These are phyloP conservation scores for Paecilomyces fulvus DNA, from an alignment of 2,329 filamentous ascomycete genomes.

Conservation along the genomic window DNA sequence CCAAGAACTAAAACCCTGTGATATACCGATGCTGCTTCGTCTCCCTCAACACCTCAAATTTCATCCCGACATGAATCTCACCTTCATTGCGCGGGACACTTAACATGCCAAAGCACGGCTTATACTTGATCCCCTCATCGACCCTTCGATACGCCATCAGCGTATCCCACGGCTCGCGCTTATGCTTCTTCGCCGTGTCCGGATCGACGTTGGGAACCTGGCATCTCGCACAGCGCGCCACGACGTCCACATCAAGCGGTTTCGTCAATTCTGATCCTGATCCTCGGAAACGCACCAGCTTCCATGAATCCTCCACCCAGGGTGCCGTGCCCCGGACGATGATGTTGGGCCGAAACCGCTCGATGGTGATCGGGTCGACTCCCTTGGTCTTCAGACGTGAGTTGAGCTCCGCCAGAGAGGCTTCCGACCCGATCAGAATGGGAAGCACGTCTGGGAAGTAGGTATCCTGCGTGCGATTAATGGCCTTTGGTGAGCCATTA, in stretches of 20 bases:
- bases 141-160: conserved; percentile 53
- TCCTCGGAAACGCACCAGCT: conserved; percentile 38
- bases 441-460: conserved; percentile 55
- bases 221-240: conserved; percentile 52
- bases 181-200: conserved; percentile 51
- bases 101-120: conserved; percentile 61
- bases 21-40: conserved; percentile 51
- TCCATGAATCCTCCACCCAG: conserved; percentile 59
- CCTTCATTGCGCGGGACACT: conserved; percentile 51
- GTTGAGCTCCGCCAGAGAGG: conserved; percentile 52
- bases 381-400: conserved; percentile 36
- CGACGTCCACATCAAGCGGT: conserved; percentile 46
- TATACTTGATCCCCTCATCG: conserved; percentile 53
- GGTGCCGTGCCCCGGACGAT: conserved; percentile 48
- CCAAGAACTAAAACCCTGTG: conserved; percentile 22
- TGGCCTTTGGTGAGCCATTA: conserved; percentile 45
- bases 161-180: conserved; percentile 53
- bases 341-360: conserved; percentile 58
- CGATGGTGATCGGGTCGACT: conserved; percentile 46
- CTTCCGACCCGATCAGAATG: conserved; percentile 47
- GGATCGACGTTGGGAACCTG: conserved; percentile 59
- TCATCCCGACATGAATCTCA: conserved; percentile 49
- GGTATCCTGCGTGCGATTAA: conserved; percentile 47
- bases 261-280: neutral
- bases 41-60: conserved; percentile 49